Percentiles rank a stretch among this genome's conserved stretches.
These are phyloP conservation scores for Betula pendula DNA, from an alignment of 306 rosid genomes.

Conservation along the genomic window DNA sequence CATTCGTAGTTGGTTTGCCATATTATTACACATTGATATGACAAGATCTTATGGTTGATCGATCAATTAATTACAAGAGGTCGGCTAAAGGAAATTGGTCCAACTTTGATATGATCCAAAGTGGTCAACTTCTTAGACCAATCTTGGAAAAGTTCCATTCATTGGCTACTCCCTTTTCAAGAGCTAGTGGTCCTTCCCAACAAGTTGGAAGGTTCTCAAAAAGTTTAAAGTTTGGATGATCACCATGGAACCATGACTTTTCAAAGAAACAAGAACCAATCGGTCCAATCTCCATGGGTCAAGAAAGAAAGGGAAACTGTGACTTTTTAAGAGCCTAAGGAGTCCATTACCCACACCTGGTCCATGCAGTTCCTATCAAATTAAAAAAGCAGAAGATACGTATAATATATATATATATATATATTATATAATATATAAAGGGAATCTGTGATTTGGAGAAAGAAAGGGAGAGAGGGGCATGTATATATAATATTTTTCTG, in stretches of 20 bases:
- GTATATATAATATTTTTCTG: background rate
- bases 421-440: no score
- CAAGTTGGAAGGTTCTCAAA: conserved; percentile 7
- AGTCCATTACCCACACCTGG: no score
- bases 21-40: background rate
- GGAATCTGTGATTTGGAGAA: background rate
- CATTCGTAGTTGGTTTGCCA: background rate
- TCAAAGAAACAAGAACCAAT: conserved; percentile 8
- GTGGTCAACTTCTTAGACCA: background rate
- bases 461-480: background rate
- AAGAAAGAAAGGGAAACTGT: background rate
- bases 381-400: no score
- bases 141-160: conserved; percentile 18
- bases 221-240: background rate
- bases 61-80: background rate
- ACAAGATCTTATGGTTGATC: conserved; percentile 6
- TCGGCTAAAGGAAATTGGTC: background rate
- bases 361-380: no score
- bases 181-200: conserved; percentile 41
- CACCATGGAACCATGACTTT: background rate
- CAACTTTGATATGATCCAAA: background rate
- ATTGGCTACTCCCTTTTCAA: conserved; percentile 16
- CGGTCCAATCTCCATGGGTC: background rate
- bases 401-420: no score
- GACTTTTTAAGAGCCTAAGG: background rate